A percentile compares a stretch with the other conserved stretches of the same genome.
These are phyloP conservation scores for Blumeria hordei DNA, from an alignment of 2,329 filamentous ascomycete species.

Conservation along the genomic window DNA sequence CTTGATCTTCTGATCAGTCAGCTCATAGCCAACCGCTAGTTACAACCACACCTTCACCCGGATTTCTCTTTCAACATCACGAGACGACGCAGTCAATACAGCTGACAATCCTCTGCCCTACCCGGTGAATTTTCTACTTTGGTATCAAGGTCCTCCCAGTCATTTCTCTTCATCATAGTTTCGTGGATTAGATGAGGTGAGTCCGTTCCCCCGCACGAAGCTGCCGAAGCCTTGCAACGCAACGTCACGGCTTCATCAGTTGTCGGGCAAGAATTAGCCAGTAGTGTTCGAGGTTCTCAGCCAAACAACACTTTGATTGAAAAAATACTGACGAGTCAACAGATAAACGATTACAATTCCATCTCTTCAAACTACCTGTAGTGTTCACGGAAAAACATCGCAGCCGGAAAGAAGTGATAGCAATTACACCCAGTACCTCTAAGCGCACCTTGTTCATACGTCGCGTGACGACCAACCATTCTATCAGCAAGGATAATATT, in stretches of 20 bases:
- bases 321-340: not conserved
- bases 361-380: not conserved
- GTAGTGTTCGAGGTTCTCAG: no score
- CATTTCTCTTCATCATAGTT: no score
- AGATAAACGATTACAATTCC: not conserved
- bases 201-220: no score
- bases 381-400: no score
- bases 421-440: not conserved
- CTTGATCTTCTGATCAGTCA: not conserved
- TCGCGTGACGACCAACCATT: not conserved
- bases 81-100: not conserved
- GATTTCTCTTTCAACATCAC: not conserved
- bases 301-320: not conserved
- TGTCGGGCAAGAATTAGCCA: no score
- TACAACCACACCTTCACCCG: not conserved
- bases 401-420: not conserved
- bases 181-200: no score
- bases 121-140: not conserved
- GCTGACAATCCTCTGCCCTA: not conserved
- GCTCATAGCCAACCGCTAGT: not conserved
- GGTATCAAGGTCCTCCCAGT: no score
- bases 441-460: not conserved
- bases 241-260: no score
- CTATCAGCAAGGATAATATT: not conserved
- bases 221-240: no score